Evolutionary conservation across 192 early-diverging fungal species (phyloP), one percentile per base, ranked within the genome.

Genomic region (Entomortierella beljakovae): DNA sequence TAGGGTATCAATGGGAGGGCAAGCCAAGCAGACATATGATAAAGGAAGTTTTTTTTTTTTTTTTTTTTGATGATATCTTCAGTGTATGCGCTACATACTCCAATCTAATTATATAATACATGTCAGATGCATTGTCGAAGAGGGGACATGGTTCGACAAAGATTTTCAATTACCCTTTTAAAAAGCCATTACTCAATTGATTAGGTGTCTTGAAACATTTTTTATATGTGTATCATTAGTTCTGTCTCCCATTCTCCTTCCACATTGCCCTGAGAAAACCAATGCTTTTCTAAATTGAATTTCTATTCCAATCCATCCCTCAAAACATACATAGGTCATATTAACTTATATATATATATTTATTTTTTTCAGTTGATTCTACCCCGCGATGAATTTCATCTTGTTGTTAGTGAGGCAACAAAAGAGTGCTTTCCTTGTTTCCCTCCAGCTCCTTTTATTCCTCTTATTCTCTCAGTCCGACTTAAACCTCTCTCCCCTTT

Each of bases 191-290:
- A n/a, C n/a, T n/a, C n/a, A 40, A 40, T 40, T 40, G 37, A 40
- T 40, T 40, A n/a, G n/a, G n/a, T n/a, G n/a, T n/a, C n/a, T n/a
- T n/a, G n/a, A n/a, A n/a, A n/a, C n/a, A n/a, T n/a, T n/a, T n/a
- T n/a, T n/a, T n/a, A n/a, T n/a, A n/a, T n/a, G n/a, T n/a, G n/a
- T n/a, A n/a, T 57, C 29, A 57, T 35, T n/a, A n/a, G 28, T 29
- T 6, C 33, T 35, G 11, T 46, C 29, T 34, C 54, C 48, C 65
- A 38, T 58, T 57, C 55, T 0, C 33, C 70, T 72, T 72, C 70
- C 70, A 72, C 56, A 61, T 72, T 64, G 62, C 61, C 70, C 70
- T 61, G 59, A 61, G 68, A 26, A 7, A 20, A 25, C 37, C 51
- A 32, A 20, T 35, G 10, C 52, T 11, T 64, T 13, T 16, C 11